Evolutionary conservation across 106 monocot species (phyloP).

Genomic region (Apostasia shenzhenica): DNA sequence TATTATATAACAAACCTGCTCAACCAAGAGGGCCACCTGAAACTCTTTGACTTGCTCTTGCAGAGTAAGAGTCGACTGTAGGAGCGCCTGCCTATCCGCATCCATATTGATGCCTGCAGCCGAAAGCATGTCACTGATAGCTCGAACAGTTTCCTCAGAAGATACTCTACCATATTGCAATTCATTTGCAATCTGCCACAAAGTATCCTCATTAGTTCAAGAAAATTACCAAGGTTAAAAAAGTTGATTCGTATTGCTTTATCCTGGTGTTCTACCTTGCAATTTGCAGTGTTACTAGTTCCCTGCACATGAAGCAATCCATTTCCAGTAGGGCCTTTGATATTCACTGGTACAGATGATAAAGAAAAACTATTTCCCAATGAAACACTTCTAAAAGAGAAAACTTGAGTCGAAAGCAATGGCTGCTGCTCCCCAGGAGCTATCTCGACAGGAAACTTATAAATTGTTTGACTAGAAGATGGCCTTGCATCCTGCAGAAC

Average conservation of each 20-base stretch:
- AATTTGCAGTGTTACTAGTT: conserved; percentile 15
- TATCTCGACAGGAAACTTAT: conserved; percentile 71
- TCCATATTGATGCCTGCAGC: conserved; percentile 77
- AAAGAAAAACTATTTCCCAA: conserved; percentile 31
- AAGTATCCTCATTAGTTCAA: conserved; percentile 10
- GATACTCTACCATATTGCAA: conserved; percentile 72
- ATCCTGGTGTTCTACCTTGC: conserved; percentile 28
- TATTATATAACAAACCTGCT: conserved; percentile 64
- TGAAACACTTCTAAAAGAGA: conserved; percentile 85
- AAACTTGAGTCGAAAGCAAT: conserved; percentile 87
- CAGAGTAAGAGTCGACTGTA: conserved; percentile 62
- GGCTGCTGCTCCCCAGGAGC: conserved; percentile 43
- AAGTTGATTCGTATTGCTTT: background rate
- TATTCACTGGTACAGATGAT: conserved; percentile 17
- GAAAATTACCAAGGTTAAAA: background rate
- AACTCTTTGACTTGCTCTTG: conserved; percentile 87
- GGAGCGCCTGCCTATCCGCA: conserved; percentile 68
- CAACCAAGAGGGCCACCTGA: conserved; percentile 77
- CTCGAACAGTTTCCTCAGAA: conserved; percentile 74
- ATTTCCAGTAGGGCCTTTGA: conserved; percentile 10
- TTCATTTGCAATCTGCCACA: conserved; percentile 28
- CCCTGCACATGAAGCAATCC: conserved; percentile 9
- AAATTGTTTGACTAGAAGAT: conserved; percentile 76
- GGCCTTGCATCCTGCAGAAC: conserved; percentile 88
- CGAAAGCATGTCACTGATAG: conserved; percentile 90